Evolutionary conservation across 306 rosid species (phyloP).

Genomic region (Corylus americana): DNA sequence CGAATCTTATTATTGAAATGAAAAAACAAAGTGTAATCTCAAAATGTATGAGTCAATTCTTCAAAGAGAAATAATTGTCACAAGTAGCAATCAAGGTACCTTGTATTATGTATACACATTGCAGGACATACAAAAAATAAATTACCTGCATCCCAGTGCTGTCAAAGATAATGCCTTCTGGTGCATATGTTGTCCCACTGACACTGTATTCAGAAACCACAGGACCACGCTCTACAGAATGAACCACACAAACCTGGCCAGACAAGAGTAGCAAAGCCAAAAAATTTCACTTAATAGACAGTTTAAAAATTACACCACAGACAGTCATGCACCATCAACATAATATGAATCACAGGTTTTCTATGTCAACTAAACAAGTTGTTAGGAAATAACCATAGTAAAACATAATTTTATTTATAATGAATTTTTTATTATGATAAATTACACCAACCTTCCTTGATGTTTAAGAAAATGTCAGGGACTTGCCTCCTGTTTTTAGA

Average conservation of each 20-base stretch:
- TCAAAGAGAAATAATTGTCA: not conserved
- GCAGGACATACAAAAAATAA: slow-evolving; percentile 1
- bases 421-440: not conserved
- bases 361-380: not conserved
- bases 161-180: slow-evolving; percentile 80
- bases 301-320: not conserved
- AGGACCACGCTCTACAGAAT: slow-evolving; percentile 63
- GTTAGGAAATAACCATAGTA: not conserved
- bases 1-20: not conserved
- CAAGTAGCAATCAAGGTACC: not conserved
- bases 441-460: not conserved
- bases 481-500: not conserved
- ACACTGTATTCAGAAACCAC: slow-evolving; percentile 70
- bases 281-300: slow-evolving; percentile 12
- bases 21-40: not conserved
- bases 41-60: not conserved
- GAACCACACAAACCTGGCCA: slow-evolving; percentile 83
- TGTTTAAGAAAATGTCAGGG: not conserved
- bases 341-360: not conserved
- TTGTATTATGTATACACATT: not conserved
- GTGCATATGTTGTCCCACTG: slow-evolving; percentile 91
- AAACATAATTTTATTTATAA: not conserved
- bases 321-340: not conserved
- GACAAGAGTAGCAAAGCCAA: slow-evolving; percentile 23
- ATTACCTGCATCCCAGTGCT: slow-evolving; percentile 67